Evolutionary conservation across 345 rosid genomes (phyloP), one percentile per base, ranked within the genome.

Genomic region (Sapria himalayana): DNA sequence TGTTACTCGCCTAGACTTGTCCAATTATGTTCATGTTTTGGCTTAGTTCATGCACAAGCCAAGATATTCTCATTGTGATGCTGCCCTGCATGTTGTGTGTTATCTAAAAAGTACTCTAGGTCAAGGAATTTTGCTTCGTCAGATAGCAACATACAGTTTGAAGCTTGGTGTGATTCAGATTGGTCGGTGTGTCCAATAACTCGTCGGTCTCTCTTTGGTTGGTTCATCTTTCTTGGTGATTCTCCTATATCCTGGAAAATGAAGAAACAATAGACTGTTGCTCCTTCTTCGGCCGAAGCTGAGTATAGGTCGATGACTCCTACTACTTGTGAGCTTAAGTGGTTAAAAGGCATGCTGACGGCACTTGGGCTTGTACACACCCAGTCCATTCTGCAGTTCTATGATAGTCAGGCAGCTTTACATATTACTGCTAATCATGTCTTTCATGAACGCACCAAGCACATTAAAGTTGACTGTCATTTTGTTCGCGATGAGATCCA

Each of bases 1-100:
- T 13, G n/a, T 44, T 3, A 40, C 46, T 1, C 19, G 33, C 0
- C 50, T 22, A 0, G 25, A 50, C 1, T 6, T 50, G 1, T 19
- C 45, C 5, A 43, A 41, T 37, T 14, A 39, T 1, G 33, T 42
- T 3, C 46, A 49, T 15, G 16, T 38, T 21, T 14, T 43, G 0
- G 3, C 50, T 15, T 16, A 50, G n/a, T 37, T 44, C 12, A 35
- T 44, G 44, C 51, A 36, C 14, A 9, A 14, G 5, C 54, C 54
- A 12, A 4, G 23, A 2, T 17, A 29, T 1, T 19, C 7, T 2
- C 22, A 55, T 31, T 55, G 48, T 15, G 17, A 25, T 8, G 37
- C 19, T 1, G 22, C 9, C 43, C 5, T 21, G 34, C 2, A 33
- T 45, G 4, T 16, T 45, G 3, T 17, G 3, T 1, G 8, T 31